Percentiles rank a stretch among this genome's conserved stretches.
These are phyloP conservation scores for Lavandula angustifolia DNA, from an alignment of 257 asterid species.

Conservation along the genomic window DNA sequence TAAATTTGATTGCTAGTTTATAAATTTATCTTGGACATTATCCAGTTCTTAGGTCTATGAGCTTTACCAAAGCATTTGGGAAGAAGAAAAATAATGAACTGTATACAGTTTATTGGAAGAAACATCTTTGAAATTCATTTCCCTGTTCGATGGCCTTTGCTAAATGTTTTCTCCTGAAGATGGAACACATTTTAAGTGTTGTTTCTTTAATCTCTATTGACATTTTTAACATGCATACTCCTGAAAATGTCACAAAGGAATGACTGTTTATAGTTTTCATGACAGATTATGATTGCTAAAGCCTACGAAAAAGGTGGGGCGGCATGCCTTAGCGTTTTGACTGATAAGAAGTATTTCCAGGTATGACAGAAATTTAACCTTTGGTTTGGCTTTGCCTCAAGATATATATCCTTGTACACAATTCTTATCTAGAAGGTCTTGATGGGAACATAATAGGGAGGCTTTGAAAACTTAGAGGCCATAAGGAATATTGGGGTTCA, in stretches of 20 bases:
- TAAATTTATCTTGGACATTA: conserved; percentile 3
- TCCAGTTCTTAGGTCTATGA: not conserved
- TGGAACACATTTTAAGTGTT: not conserved
- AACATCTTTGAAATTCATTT: not conserved
- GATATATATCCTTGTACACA: not conserved
- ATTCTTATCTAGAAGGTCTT: conserved; percentile 19
- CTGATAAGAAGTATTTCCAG: conserved; percentile 88
- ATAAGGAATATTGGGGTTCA: conserved; percentile 80
- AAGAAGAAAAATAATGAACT: not conserved
- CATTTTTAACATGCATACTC: not conserved
- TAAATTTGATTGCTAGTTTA: not conserved
- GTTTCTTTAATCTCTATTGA: not conserved
- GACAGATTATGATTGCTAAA: conserved; percentile 87
- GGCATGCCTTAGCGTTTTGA: conserved; percentile 95
- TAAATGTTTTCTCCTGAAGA: not conserved
- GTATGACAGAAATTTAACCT: conserved; percentile 33
- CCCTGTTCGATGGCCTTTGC: not conserved
- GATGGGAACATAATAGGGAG: conserved; percentile 52
- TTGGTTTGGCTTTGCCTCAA: conserved; percentile 10
- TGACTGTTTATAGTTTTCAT: conserved; percentile 31
- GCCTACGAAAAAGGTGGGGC: conserved; percentile 99
- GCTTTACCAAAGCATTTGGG: not conserved
- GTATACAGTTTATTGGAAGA: not conserved
- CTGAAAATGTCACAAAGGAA: not conserved
- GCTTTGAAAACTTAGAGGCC: conserved; percentile 81